Evolutionary conservation across 2,329 filamentous ascomycete species (phyloP), one percentile per base, ranked within the genome.

Genomic region (Neofusicoccum umdonicola): DNA sequence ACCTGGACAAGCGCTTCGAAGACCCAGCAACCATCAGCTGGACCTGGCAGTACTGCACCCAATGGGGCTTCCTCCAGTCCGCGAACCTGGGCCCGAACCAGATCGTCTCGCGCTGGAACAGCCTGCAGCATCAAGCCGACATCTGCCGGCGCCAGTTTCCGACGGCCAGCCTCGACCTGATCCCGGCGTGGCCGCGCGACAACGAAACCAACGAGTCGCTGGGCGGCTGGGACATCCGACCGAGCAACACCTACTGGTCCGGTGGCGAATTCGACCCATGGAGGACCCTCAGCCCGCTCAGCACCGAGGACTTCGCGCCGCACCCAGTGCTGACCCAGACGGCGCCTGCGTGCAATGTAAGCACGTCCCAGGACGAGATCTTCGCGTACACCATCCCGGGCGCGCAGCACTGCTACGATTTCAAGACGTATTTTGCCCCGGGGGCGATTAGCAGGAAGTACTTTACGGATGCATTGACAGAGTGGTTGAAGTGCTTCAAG

Each of bases 181-280:
- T 58, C 6, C 83, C 82, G 1, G 65, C 71, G 9, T 74, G 71
- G 52, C 82, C 83, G 4, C 70, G 70, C 44, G 73, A 71, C 0
- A 71, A 77, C 3, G 69, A 68, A 12, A 77, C 77, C 7, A 85
- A 85, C 69, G 63, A 66, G 4, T 63, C 77, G 62, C 81, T 80
- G 41, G 82, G 83, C 27, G 83, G 83, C 61, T 85, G 83, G 83
- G 69, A 71, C 45, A 81, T 84, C 62, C 80, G 82, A 1, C 83
- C 83, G 11, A 82, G 81, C 9, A 84, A 85, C 65, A 76, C 78
- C 1, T 84, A 81, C 74, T 85, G 81, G 76, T 80, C 75, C 54
- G 79, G 76, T 27, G 82, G 82, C 4, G 78, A 84, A 63, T 83
- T 79, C 67, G 83, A 85, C 64, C 82, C 83, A 3, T 86, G 83